Conservation (phyloP, 805 yeast species). For the Candida gorgasii region DNA sequence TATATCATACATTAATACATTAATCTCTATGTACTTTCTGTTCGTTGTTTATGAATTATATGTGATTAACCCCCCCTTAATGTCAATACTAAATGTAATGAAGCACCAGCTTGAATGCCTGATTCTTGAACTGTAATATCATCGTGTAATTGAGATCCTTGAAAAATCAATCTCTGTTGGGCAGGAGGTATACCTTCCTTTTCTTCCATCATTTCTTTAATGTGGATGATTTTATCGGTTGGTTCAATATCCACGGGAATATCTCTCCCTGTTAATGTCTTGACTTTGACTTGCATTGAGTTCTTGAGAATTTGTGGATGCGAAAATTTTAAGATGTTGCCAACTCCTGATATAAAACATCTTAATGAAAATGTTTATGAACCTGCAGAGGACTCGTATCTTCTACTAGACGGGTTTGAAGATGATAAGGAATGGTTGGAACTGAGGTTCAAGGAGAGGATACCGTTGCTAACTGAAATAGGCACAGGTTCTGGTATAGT, state of each 20-base stretch:
- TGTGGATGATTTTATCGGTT: conserved; percentile 62
- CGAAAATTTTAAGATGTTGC: conserved; percentile 52
- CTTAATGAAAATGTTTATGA: conserved; percentile 83
- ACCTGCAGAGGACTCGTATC: conserved; percentile 91
- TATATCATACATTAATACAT: not conserved
- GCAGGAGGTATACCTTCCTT: conserved; percentile 97
- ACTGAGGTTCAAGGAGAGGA: conserved; percentile 16
- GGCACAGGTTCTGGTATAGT: conserved; percentile 95
- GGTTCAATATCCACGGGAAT: conserved; percentile 76
- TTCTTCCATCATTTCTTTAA: conserved; percentile 92
- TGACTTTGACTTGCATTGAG: conserved; percentile 65
- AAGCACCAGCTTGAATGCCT: conserved; percentile 82
- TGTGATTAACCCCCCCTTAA: conserved; percentile 73
- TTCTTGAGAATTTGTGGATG: not conserved
- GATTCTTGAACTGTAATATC: conserved; percentile 69
- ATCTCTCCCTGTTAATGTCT: conserved; percentile 82
- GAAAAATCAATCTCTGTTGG: conserved; percentile 87
- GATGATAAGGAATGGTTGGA: conserved; percentile 43
- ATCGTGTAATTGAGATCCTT: conserved; percentile 92
- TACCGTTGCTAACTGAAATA: conserved; percentile 71
- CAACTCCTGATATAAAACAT: conserved; percentile 66
- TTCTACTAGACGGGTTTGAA: conserved; percentile 80
- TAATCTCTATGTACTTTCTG: too few relatives aligned
- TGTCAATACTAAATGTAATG: conserved; percentile 86
- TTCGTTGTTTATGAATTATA: too few relatives aligned